phyloP scores from a whole-genome alignment of 495 filamentous ascomycete genomes.

The Neurospora sp. region DNA sequence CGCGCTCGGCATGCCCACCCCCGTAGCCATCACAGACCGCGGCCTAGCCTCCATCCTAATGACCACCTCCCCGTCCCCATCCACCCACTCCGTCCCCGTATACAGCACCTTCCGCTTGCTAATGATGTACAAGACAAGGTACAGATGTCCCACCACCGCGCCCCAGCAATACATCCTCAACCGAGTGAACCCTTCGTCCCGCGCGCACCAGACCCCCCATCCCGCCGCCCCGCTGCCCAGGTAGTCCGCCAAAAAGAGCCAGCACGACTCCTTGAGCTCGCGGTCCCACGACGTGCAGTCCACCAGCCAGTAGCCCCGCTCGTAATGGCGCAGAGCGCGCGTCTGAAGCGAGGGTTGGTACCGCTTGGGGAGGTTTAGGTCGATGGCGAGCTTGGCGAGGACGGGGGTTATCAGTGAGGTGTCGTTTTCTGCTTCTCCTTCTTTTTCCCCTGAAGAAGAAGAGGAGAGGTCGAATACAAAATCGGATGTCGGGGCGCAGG shows the following conservation, averaged over 20 bases:
- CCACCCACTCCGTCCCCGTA: slow-evolving; percentile 49
- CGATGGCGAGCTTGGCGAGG: slow-evolving; percentile 40
- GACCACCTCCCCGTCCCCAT: slow-evolving; percentile 40
- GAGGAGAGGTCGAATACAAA: slow-evolving; percentile 6
- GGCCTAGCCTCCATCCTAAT: slow-evolving; percentile 28
- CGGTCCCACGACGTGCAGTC: slow-evolving; percentile 36
- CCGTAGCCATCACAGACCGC: neutral
- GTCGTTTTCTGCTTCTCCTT: neutral
- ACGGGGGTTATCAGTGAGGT: slow-evolving; percentile 39
- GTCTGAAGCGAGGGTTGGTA: slow-evolving; percentile 43
- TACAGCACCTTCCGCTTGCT: slow-evolving; percentile 46
- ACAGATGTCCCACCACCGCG: slow-evolving; percentile 49
- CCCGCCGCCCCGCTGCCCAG: slow-evolving; percentile 50
- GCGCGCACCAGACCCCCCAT: slow-evolving; percentile 51
- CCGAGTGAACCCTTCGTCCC: slow-evolving; percentile 25
- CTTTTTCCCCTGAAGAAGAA: slow-evolving; percentile 1
- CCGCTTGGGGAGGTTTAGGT: slow-evolving; percentile 38
- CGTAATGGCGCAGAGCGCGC: slow-evolving; percentile 43
- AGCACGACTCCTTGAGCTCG: slow-evolving; percentile 37
- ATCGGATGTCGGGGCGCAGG: slow-evolving; percentile 19
- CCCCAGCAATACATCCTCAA: slow-evolving; percentile 60
- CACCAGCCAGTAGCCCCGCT: slow-evolving; percentile 62
- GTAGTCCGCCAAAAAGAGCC: slow-evolving; percentile 52
- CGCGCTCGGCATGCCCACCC: neutral
- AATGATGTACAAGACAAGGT: slow-evolving; percentile 53